Base-by-base conservation (phyloP, 1,139 yeast genomes). In the Scheffersomyces quercinus region DNA sequence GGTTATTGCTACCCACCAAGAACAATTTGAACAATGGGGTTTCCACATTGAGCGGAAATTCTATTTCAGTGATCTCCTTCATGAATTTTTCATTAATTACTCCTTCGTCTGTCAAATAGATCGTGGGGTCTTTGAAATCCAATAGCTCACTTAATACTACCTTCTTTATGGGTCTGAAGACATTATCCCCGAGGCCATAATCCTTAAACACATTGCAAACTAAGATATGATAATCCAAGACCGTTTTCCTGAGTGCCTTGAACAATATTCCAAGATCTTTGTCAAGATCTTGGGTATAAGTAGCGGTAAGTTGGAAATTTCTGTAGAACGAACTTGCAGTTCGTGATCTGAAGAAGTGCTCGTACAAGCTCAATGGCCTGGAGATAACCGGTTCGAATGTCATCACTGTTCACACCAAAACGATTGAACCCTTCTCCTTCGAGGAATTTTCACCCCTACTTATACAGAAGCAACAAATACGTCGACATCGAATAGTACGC, bases 261-360 rank as follows among this genome's bases (percentile, higher is more conserved):
- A 48, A 60, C 4, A 71, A 38, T 8, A 59, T 44, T 1, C 42
- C 47, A 5, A 50, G 39, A 15, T 53, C 47, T 1, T 28, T 14
- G 2, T 49, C 42, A n/a, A 72, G 43, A 9, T 50, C 47, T 11
- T 55, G 54, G 7, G 67, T 59, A 46, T 69, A 71, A 0, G 66
- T 62, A 4, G 67, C 72, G 4, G 71, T 63, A 6, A 70, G 62
- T 42, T 62, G 69, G 49, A 73, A 73, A 43, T 63, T 66, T 10
- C 59, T 51, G 47, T 63, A 73, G 50, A 55, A 65, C 6, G 59
- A 58, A 38, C 49, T 50, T 5, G 63, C 63, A 5, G 68, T 65
- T 43, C 78, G 51, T 32, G 64, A 61, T 28, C 77, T 55, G 45
- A 65, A 67, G 50, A 68, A 67, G 50, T 67, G 62, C 45, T 73